Evolutionary conservation across 2,329 filamentous ascomycete genomes (phyloP), one percentile per base, ranked within the genome.

Genomic region (Xylariomycetidae sp.): DNA sequence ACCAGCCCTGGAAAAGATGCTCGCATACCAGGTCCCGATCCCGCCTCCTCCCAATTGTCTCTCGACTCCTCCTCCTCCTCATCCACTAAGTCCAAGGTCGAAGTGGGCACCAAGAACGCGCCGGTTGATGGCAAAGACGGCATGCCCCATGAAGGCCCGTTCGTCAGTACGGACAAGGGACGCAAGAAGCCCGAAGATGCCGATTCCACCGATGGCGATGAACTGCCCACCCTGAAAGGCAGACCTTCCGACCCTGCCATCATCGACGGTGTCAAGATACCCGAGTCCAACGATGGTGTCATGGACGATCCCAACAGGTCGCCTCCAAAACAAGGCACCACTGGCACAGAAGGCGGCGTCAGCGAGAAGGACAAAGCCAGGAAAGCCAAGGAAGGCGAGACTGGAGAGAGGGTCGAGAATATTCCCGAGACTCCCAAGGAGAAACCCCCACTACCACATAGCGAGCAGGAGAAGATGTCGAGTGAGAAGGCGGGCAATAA

Each of bases 81-180:
- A 48, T 37, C 57, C 48, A 29, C 62, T 52, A 49, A 66, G 56
- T 6, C 61, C 45, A 36, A 63, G 51, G 41, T 62, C 56, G 35
- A 68, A 49, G 11, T 64, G 8, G 67, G 69, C 19, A 71, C 66
- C 37, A 88, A 88, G 58, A 82, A 92, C 66, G 87, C 85, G 36
- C 90, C 90, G 0, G 82, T 96, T 14, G 92, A 97, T 57, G 89
- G 89, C 28, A 83, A 85, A 50, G 92, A 97, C 64, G 92, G 92
- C 30, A 92, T 89, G 64, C 92, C 92, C 29, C 90, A 96, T 56
- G 78, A 82, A 14, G 92, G 92, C 2, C 92, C 92, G 5, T 82
- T 78, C 53, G 80, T 89, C 37, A 78, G 81, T 41, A 74, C 69
- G 12, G 66, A 72, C 38, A 49, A 51, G 48, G 59, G 53, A 27